Percentiles rank a stretch among this genome's conserved stretches.
Conservation (phyloP, 2,329 filamentous ascomycete genomes). For the Fusarium pseudonygamai region DNA sequence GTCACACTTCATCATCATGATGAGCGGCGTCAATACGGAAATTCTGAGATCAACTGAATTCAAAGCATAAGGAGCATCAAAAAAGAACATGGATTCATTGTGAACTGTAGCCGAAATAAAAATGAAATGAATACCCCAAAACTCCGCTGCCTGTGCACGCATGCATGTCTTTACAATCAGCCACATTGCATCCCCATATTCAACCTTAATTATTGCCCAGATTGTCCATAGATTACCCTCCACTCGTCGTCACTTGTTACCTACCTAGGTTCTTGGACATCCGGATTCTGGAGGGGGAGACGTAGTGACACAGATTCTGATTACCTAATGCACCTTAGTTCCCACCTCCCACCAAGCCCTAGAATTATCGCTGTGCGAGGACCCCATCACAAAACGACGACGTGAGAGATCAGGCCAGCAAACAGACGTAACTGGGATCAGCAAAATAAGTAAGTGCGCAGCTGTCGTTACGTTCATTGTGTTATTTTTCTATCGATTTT, state of each 20-base stretch:
- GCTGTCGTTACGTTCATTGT: conserved; percentile 16
- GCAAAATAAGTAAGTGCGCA: conserved; percentile 49
- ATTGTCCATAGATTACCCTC: conserved; percentile 2
- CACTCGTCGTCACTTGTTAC: conserved; percentile 8
- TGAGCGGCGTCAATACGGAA: conserved; percentile 75
- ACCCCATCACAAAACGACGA: conserved; percentile 54
- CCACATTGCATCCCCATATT: background rate
- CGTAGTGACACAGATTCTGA: conserved; percentile 38
- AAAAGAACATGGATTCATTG: conserved; percentile 44
- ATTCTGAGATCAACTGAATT: conserved; percentile 60
- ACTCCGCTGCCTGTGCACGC: background rate
- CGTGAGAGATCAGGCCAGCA: conserved; percentile 45
- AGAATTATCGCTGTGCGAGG: conserved; percentile 54
- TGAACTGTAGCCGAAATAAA: conserved; percentile 47
- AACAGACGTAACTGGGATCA: conserved; percentile 49
- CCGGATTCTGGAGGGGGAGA: conserved; percentile 13
- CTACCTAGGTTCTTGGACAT: background rate
- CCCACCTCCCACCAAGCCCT: conserved; percentile 54
- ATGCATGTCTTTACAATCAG: background rate
- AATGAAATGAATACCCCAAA: conserved; percentile 44
- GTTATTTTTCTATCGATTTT: conserved; percentile 26
- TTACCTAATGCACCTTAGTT: conserved; percentile 55
- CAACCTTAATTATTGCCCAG: conserved; percentile 4
- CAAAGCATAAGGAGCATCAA: conserved; percentile 47
- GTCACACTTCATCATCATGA: conserved; percentile 67